Evolutionary conservation across 2,329 filamentous ascomycete genomes (phyloP), one percentile per base, ranked within the genome.

Genomic region (Clarireedia monteithiana): DNA sequence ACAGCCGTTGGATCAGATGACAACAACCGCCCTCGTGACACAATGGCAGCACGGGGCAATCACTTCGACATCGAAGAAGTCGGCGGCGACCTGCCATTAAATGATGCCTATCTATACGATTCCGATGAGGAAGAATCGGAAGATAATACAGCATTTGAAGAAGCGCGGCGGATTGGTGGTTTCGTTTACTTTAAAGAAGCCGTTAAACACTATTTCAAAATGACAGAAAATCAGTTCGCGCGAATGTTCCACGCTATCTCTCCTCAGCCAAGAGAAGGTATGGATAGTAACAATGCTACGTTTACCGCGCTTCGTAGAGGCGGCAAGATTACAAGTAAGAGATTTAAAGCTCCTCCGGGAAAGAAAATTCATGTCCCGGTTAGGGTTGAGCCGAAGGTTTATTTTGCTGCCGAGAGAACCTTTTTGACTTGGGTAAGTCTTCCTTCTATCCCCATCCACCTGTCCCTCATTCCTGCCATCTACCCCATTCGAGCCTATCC

Each of bases 351-450:
- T 7, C 88, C 88, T 12, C 85, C 83, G 70, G 88, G 88, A 53
- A 92, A 91, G 82, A 89, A 89, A 71, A 97, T 99, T 58, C 92
- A 97, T 67, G 94, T 99, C 24, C 92, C 92, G 14, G 86, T 97
- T 55, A 85, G 94, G 49, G 91, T 99, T 36, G 94, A 99, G 72
- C 94, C 94, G 36, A 99, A 99, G 74, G 94, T 99, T 50, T 96
- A 91, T 72, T 96, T 99, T 69, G 94, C 94, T 23, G 91, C 91
- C 0, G 94, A 99, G 73, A 83, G 94, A 62, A 99, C 94, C 0
- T 99, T 96, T 74, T 80, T 99, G 56, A 89, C 90, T 60, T 99
- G 94, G 91, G 85, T 88, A 73, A 75, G 83, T 67, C 15, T 3
- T 34, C 9, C 5, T 30, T 47, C 12, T 56, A 17, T n/a, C 45